phyloP scores from a whole-genome alignment of 2,329 filamentous ascomycete genomes.

The Exophiala sp. region DNA sequence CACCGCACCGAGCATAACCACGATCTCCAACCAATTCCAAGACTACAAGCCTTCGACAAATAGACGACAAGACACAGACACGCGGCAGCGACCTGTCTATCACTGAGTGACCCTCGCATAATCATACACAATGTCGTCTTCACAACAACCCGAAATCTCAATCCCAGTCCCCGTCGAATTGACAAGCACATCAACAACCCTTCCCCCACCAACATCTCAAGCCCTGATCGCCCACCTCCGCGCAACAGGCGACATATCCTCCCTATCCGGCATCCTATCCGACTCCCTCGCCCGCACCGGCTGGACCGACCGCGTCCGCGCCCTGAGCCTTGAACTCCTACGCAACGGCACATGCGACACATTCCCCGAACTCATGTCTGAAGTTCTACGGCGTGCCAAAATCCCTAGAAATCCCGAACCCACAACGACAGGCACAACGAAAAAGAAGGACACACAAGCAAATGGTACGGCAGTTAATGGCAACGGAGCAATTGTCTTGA shows the following conservation, averaged over 20 bases:
- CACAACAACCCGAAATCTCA: constrained; percentile 6
- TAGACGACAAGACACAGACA: too few relatives aligned
- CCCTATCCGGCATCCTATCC: constrained; percentile 54
- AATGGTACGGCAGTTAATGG: constrained; percentile 21
- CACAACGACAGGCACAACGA: constrained; percentile 10
- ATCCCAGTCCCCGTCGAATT: constrained; percentile 22
- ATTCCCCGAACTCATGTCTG: constrained; percentile 54
- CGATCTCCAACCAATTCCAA: too few relatives aligned
- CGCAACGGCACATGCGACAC: constrained; percentile 56
- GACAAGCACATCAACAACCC: constrained; percentile 10
- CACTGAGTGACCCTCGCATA: background rate
- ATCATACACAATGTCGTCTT: constrained; percentile 2
- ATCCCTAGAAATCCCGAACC: constrained; percentile 23
- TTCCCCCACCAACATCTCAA: constrained; percentile 18
- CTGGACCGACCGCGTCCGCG: constrained; percentile 56
- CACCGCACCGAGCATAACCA: too few relatives aligned
- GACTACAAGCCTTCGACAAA: too few relatives aligned
- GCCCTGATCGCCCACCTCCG: constrained; percentile 26
- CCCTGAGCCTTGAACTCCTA: constrained; percentile 54
- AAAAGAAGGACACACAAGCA: constrained; percentile 9
- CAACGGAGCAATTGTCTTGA: constrained; percentile 32
- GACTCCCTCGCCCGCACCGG: constrained; percentile 56
- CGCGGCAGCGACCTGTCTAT: background rate
- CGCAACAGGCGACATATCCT: constrained; percentile 47
- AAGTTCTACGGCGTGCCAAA: constrained; percentile 49